Percentiles rank a stretch among this genome's conserved stretches.
These are phyloP conservation scores for Fusarium sp. DNA, from an alignment of 2,329 filamentous ascomycete species.

Conservation along the genomic window DNA sequence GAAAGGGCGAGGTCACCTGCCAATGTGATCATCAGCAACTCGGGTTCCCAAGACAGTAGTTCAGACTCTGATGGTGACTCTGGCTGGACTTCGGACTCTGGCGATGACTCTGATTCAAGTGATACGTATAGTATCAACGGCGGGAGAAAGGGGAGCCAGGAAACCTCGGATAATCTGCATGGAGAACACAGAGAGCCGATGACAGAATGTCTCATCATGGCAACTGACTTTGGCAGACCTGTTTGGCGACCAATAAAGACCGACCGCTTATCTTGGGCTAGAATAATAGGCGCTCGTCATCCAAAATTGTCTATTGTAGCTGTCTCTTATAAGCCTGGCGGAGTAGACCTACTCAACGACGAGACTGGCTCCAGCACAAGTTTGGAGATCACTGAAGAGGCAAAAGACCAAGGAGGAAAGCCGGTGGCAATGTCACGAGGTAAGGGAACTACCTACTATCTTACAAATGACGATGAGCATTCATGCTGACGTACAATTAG, in stretches of 20 bases:
- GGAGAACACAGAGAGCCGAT: background rate
- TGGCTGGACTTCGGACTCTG: background rate
- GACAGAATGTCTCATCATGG: background rate
- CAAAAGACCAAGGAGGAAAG: rapidly evolving
- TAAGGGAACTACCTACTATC: background rate
- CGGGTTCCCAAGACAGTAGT: background rate
- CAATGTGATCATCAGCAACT: background rate
- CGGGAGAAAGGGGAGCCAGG: rapidly evolving
- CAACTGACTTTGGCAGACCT: background rate
- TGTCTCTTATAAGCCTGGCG: background rate
- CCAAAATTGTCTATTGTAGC: background rate
- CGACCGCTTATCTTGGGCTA: background rate
- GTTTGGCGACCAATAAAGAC: background rate
- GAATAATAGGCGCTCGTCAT: background rate
- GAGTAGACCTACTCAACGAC: background rate
- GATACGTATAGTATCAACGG: background rate
- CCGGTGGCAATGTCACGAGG: background rate
- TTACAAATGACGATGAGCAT: rapidly evolving
- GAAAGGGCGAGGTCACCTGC: background rate
- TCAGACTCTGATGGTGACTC: background rate
- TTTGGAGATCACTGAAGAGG: background rate
- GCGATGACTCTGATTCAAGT: background rate
- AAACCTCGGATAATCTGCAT: background rate
- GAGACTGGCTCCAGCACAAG: background rate
- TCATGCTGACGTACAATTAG: background rate